These are phyloP conservation scores for Coniochaeta ligniaria DNA, from an alignment of 2,329 filamentous ascomycete genomes.

Conservation along the genomic window DNA sequence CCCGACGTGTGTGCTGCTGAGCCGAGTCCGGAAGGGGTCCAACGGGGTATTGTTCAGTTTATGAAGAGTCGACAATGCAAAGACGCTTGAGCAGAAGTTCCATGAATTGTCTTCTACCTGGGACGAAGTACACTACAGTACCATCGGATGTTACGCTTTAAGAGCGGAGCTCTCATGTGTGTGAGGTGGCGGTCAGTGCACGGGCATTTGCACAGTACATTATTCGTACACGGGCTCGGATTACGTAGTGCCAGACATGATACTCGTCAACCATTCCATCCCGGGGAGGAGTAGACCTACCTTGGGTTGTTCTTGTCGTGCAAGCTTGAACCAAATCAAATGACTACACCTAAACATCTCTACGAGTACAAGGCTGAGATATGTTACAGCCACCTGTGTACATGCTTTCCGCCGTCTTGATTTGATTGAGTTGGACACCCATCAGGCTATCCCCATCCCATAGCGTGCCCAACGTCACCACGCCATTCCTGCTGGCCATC, in stretches of 20 bases:
- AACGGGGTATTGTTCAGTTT: constrained; percentile 55
- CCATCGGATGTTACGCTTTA: too few species aligned
- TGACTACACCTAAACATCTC: not conserved
- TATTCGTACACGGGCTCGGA: not conserved
- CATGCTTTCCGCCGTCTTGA: not conserved
- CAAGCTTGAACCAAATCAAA: not conserved
- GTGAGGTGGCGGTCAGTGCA: too few species aligned
- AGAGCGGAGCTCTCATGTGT: too few species aligned
- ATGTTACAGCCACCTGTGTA: not conserved
- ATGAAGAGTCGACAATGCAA: constrained; percentile 5
- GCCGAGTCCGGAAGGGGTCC: constrained; percentile 76
- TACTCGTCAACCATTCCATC: too few species aligned
- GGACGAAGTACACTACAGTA: too few species aligned
- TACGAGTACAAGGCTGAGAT: not conserved
- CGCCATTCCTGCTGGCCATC: not conserved
- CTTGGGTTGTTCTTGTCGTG: not conserved
- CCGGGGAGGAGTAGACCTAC: too few species aligned
- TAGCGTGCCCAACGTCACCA: too few species aligned
- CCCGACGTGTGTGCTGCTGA: constrained; percentile 75
- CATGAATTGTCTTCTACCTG: not conserved
- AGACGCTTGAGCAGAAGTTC: not conserved
- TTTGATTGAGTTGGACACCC: not conserved
- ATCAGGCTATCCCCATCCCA: too few species aligned
- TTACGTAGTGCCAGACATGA: not conserved
- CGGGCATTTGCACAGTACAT: too few species aligned